Conservation (phyloP, 2,329 filamentous ascomycete species). For the Fusarium napiforme region DNA sequence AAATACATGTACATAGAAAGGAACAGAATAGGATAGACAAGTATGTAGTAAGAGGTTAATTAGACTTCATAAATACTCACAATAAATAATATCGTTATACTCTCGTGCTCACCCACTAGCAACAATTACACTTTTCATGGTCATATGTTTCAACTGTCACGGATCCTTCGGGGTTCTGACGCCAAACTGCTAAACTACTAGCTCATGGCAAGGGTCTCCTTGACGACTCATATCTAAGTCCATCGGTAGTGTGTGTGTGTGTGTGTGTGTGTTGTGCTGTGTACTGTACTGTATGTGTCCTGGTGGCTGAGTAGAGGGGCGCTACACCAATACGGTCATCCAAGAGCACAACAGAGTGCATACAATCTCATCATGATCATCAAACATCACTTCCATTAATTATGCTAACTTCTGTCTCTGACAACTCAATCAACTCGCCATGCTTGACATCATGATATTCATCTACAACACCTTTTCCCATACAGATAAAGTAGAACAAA, state of each 20-base stretch:
- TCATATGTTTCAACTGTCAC: constrained; percentile 37
- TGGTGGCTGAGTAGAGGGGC: constrained; percentile 28
- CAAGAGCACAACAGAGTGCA: background rate
- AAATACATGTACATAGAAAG: background rate
- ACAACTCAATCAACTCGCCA: constrained; percentile 13
- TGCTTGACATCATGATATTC: constrained; percentile 30
- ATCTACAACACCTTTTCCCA: constrained; percentile 30
- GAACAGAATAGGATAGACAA: background rate
- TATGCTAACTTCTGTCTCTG: constrained; percentile 9
- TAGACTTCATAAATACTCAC: background rate
- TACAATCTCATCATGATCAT: constrained; percentile 17
- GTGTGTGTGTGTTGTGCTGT: background rate
- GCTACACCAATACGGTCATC: constrained; percentile 4
- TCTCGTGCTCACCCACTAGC: background rate
- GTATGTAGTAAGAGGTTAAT: background rate
- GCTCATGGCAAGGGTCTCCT: constrained; percentile 15
- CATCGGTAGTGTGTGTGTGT: constrained; percentile 2
- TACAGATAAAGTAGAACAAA: constrained; percentile 22
- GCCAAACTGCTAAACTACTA: constrained; percentile 17
- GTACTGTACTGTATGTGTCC: constrained; percentile 6
- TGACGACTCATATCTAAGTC: constrained; percentile 25
- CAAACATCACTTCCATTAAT: constrained; percentile 13
- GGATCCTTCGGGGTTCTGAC: constrained; percentile 39
- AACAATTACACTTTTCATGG: constrained; percentile 1
- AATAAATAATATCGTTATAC: background rate